These are phyloP conservation scores for Trypanosoma congolense DNA, from an alignment of 208 protist species.

Conservation along the genomic window DNA sequence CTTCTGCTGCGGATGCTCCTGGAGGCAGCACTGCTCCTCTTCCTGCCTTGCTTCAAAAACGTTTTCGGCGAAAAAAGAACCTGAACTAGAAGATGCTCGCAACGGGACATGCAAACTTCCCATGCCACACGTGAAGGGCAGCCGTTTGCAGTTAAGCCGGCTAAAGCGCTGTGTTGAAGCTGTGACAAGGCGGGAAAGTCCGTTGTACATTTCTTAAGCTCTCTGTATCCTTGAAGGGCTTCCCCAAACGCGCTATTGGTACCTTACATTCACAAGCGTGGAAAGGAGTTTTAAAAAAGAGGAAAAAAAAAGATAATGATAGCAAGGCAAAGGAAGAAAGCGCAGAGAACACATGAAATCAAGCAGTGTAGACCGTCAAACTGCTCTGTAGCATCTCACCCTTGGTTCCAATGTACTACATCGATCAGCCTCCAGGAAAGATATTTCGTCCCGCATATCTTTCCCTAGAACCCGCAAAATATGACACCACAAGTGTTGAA, in stretches of 20 bases:
- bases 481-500: no score
- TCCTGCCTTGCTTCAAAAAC: constrained; percentile 13
- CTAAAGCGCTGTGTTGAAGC: not conserved
- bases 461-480: no score
- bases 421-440: no score
- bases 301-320: not conserved
- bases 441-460: no score
- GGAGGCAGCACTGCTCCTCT: not conserved
- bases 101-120: constrained; percentile 5
- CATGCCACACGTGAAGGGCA: no score
- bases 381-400: no score
- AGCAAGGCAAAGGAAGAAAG: not conserved
- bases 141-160: no score
- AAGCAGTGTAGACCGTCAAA: no score
- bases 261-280: no score
- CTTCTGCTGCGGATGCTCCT: not conserved
- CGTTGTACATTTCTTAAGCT: not conserved
- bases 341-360: not conserved
- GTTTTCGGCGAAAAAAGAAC: constrained; percentile 1
- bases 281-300: not conserved
- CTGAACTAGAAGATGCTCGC: not conserved
- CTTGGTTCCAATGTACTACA: no score
- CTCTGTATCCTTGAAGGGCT: not conserved
- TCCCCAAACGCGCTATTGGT: no score
- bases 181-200: constrained; percentile 1